Base-by-base conservation (phyloP, 2,329 filamentous ascomycete species). In the Hypoxylon sp. region DNA sequence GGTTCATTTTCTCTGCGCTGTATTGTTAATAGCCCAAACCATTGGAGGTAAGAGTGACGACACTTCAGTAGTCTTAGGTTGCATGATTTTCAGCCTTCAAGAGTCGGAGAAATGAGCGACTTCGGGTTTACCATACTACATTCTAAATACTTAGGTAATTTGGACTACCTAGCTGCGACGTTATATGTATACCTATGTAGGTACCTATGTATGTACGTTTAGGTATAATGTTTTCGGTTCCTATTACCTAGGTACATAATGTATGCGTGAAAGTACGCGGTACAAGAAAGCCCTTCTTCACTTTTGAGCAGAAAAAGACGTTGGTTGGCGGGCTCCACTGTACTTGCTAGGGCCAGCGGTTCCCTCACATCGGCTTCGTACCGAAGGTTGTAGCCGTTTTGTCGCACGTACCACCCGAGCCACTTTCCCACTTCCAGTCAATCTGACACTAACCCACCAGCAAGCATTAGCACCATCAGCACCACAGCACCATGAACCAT, bases 381-480 rank as follows among this genome's bases (percentile, higher is more conserved):
- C 59, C 60, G 58, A 62, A 64, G 56, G 59, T 67, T 64, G 60
- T 49, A 59, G 38, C 65, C 56, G 61, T 53, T 45, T 51, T 48
- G 49, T 56, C 50, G 65, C 61, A 68, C 61, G 58, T 67, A 65
- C 61, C 40, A 61, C 52, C 42, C 46, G 28, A 58, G 26, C 58
- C 52, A 56, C 50, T 24, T 44, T 16, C 36, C 20, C 8, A 57
- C 18, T 26, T n/a, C 38, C 42, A 36, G 46, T 52, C 22, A 61
- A 65, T 65, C 52, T 65, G 60, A 57, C 46, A 54, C 36, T 51
- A 36, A 40, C 36, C 16, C 36, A 20, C 36, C 36, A 40, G 36
- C 36, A 40, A 40, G 36, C 36, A 40, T 16, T 33, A 20, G 32
- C 32, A 20, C n/a, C 12, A 33, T n/a, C 8, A n/a, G 49, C 14